These are phyloP conservation scores for Gremmenia infestans DNA, from an alignment of 2,329 filamentous ascomycete species.

Conservation along the genomic window DNA sequence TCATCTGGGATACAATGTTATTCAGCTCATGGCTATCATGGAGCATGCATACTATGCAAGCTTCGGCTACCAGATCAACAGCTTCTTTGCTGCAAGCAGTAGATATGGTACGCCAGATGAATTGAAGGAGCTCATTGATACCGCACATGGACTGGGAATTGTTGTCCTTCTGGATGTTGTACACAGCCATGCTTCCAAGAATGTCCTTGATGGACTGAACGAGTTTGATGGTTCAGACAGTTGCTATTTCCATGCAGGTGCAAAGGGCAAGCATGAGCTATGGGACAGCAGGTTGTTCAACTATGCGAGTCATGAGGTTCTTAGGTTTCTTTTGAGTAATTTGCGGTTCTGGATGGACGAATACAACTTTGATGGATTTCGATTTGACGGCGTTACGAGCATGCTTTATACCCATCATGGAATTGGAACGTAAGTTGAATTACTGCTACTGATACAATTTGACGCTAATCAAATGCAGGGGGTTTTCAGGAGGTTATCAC, in stretches of 20 bases:
- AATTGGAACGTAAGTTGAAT: constrained; percentile 76
- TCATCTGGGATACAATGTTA: constrained; percentile 88
- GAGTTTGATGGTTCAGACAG: constrained; percentile 94
- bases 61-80: constrained; percentile 98
- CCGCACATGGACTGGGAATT: constrained; percentile 84
- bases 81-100: constrained; percentile 96
- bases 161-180: constrained; percentile 92
- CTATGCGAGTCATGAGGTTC: constrained; percentile 88
- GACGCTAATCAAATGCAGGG: constrained; percentile 44
- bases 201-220: constrained; percentile 90
- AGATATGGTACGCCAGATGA: constrained; percentile 92
- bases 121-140: constrained; percentile 93
- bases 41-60: constrained; percentile 99
- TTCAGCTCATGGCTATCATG: constrained; percentile 99
- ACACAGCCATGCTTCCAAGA: constrained; percentile 97
- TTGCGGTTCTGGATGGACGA: constrained; percentile 99
- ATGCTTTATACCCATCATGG: constrained; percentile 97
- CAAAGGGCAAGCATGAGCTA: constrained; percentile 79
- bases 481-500: constrained; percentile 96
- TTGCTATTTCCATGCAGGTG: constrained; percentile 89
- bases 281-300: constrained; percentile 99
- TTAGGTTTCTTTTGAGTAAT: constrained; percentile 94
- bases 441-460: not conserved
- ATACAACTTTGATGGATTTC: constrained; percentile 93
- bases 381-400: constrained; percentile 96